These are phyloP conservation scores for Purpureocillium takamizusanense DNA, from an alignment of 2,329 filamentous ascomycete species.

Conservation along the genomic window DNA sequence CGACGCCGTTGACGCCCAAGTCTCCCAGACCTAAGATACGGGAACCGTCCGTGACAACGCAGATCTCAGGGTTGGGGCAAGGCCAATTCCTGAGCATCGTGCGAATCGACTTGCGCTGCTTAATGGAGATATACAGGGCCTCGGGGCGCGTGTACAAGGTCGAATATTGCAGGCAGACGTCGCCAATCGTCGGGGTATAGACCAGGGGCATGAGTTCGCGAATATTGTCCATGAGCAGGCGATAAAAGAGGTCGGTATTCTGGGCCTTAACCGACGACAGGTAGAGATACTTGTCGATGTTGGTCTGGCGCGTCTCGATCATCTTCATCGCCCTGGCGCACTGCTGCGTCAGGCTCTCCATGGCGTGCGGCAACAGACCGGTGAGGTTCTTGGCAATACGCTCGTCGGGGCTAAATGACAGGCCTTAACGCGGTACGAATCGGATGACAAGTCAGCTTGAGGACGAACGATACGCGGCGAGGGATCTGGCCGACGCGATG, in stretches of 20 bases:
- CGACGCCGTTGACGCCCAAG: slow-evolving; percentile 93
- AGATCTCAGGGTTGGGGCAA: slow-evolving; percentile 82
- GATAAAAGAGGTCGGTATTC: slow-evolving; percentile 76
- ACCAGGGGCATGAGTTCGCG: slow-evolving; percentile 75
- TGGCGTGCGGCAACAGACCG: slow-evolving; percentile 55
- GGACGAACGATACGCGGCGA: not conserved
- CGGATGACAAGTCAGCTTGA: not conserved
- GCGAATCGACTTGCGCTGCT: slow-evolving; percentile 82
- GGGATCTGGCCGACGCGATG: not conserved
- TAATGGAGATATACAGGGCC: slow-evolving; percentile 91
- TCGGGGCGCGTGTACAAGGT: slow-evolving; percentile 93
- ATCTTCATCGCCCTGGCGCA: slow-evolving; percentile 63
- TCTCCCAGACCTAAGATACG: slow-evolving; percentile 89
- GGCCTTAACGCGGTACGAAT: slow-evolving; percentile 30
- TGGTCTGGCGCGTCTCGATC: slow-evolving; percentile 59
- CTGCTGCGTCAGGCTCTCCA: slow-evolving; percentile 51
- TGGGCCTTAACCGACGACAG: slow-evolving; percentile 65
- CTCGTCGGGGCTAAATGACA: slow-evolving; percentile 56
- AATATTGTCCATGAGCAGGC: slow-evolving; percentile 67
- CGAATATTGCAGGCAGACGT: slow-evolving; percentile 94
- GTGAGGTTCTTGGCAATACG: slow-evolving; percentile 56
- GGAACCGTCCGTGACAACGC: slow-evolving; percentile 92
- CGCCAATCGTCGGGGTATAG: slow-evolving; percentile 86
- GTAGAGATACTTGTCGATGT: slow-evolving; percentile 78
- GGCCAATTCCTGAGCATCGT: slow-evolving; percentile 92